Conservation (phyloP, 2,329 filamentous ascomycete genomes). For the Aspergillus luchuensis region DNA sequence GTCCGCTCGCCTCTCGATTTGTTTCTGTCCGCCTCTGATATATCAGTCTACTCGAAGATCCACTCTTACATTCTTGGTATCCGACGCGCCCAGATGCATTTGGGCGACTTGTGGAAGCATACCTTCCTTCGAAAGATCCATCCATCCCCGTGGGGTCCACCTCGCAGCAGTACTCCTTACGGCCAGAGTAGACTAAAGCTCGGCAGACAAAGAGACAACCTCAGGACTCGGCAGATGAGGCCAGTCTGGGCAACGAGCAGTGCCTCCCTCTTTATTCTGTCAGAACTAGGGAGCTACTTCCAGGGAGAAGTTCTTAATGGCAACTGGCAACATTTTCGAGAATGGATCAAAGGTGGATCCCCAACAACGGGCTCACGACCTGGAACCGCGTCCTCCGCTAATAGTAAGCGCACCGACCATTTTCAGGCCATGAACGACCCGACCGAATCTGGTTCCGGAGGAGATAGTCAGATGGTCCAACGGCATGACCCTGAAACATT, state of each 20-base stretch:
- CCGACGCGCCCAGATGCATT: slow-evolving; percentile 78
- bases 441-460: slow-evolving; percentile 15
- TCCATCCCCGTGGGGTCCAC: slow-evolving; percentile 68
- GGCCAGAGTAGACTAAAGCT: slow-evolving; percentile 63
- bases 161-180: slow-evolving; percentile 61
- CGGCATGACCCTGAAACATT: slow-evolving; percentile 83
- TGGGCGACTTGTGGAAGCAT: slow-evolving; percentile 85
- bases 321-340: slow-evolving; percentile 76
- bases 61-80: slow-evolving; percentile 86
- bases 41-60: slow-evolving; percentile 79
- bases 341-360: slow-evolving; percentile 65
- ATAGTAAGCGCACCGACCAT: slow-evolving; percentile 17
- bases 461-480: slow-evolving; percentile 23
- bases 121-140: slow-evolving; percentile 75
- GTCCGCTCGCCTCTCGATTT: slow-evolving; percentile 83
- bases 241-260: slow-evolving; percentile 88
- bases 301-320: slow-evolving; percentile 84
- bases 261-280: slow-evolving; percentile 84
- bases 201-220: slow-evolving; percentile 65
- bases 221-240: slow-evolving; percentile 69
- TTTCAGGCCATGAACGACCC: slow-evolving; percentile 10
- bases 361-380: slow-evolving; percentile 38
- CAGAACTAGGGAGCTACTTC: slow-evolving; percentile 83
- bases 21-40: slow-evolving; percentile 75
- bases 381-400: slow-evolving; percentile 39